Evolutionary conservation across 1,284 basidiomycete genomes (phyloP).

Genomic region (Trichosporon inkin): DNA sequence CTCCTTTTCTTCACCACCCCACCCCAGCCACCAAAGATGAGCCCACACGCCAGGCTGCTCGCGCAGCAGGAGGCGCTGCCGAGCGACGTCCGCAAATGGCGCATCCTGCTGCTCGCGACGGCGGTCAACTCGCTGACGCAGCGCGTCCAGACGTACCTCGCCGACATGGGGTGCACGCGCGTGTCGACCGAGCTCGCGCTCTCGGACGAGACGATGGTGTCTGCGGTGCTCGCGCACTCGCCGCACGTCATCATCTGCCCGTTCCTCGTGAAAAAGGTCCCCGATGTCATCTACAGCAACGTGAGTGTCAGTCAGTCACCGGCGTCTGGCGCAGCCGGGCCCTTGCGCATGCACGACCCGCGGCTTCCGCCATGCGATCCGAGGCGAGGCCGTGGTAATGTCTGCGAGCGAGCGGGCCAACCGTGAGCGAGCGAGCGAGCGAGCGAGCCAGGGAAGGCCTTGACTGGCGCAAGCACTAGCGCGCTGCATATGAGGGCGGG

Average conservation of each 20-base stretch:
- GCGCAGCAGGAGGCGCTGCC: slow-evolving; percentile 24
- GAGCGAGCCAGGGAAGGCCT: too few species aligned
- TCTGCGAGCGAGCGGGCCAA: too few species aligned
- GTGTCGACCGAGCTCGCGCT: slow-evolving; percentile 50
- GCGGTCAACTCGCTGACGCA: slow-evolving; percentile 53
- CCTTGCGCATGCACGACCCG: too few species aligned
- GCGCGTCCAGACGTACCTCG: slow-evolving; percentile 45
- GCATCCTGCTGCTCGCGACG: slow-evolving; percentile 51
- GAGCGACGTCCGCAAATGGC: slow-evolving; percentile 27
- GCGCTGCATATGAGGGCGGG: too few species aligned
- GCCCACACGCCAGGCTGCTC: slow-evolving; percentile 10
- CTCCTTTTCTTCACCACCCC: background rate
- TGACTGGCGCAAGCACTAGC: too few species aligned
- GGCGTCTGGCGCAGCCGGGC: too few species aligned
- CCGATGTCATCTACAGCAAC: slow-evolving; percentile 46
- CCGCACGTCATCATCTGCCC: slow-evolving; percentile 53
- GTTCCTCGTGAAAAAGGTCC: slow-evolving; percentile 52
- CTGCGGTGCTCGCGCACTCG: slow-evolving; percentile 43
- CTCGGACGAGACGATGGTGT: slow-evolving; percentile 48
- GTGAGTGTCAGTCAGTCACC: slow-evolving; percentile 38
- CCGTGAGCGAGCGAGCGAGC: too few species aligned
- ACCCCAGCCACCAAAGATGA: background rate
- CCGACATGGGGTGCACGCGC: slow-evolving; percentile 43
- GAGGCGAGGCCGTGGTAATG: too few species aligned
- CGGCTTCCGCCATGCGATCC: too few species aligned